phyloP scores from a whole-genome alignment of 106 monocot genomes.

The Gastrodia elata region DNA sequence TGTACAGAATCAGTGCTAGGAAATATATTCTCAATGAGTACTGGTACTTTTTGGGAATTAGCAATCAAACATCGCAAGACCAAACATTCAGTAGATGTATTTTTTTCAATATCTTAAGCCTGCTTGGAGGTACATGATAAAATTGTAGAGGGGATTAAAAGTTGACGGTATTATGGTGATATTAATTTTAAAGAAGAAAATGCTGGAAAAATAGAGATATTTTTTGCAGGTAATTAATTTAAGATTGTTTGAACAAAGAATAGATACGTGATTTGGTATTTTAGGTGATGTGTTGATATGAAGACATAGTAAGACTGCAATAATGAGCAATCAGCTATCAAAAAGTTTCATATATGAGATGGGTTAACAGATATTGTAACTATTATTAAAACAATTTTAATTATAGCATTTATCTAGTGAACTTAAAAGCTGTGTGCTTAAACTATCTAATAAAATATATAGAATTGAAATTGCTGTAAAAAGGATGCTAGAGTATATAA shows the following conservation, averaged over 20 bases:
- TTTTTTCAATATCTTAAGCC: background rate
- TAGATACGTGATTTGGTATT: background rate
- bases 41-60: background rate
- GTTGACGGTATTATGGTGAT: background rate
- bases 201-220: background rate
- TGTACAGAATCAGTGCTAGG: background rate
- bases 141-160: background rate
- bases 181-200: background rate
- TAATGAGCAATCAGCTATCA: background rate
- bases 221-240: background rate
- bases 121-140: background rate
- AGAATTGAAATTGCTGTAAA: no score
- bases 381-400: background rate
- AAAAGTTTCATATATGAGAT: background rate
- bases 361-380: background rate
- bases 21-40: background rate
- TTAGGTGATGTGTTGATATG: slow-evolving; percentile 2
- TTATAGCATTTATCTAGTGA: background rate
- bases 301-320: background rate
- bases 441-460: background rate
- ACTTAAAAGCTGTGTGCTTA: background rate
- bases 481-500: no score
- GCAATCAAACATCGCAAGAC: background rate
- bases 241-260: background rate
- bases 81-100: background rate